Evolutionary conservation across 2,329 filamentous ascomycete species (phyloP).

Genomic region (Lecanicillium sp.): DNA sequence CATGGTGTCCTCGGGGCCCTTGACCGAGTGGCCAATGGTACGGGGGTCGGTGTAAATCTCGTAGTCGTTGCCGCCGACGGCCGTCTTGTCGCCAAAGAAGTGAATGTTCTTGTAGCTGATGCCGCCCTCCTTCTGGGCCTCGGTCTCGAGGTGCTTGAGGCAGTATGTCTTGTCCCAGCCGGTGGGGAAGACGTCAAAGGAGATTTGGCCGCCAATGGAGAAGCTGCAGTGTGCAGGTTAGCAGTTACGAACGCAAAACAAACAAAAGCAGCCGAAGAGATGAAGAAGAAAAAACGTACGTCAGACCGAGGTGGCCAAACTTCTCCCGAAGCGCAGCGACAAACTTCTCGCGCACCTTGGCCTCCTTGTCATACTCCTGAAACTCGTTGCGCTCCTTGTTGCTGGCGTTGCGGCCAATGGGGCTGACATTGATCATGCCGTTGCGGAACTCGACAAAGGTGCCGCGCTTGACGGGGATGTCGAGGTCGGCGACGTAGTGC

Average conservation of each 20-base stretch:
- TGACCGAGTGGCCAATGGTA: slow-evolving; percentile 80
- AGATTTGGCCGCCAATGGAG: slow-evolving; percentile 95
- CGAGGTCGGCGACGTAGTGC: slow-evolving; percentile 77
- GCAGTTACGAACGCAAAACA: neutral
- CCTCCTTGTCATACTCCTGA: slow-evolving; percentile 69
- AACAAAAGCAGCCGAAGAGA: neutral
- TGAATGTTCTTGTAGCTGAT: slow-evolving; percentile 81
- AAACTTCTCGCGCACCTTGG: slow-evolving; percentile 69
- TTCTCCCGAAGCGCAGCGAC: slow-evolving; percentile 69
- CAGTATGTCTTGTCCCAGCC: slow-evolving; percentile 99
- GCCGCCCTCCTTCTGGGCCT: slow-evolving; percentile 61
- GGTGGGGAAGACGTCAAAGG: slow-evolving; percentile 92
- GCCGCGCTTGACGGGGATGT: slow-evolving; percentile 74
- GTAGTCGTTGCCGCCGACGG: slow-evolving; percentile 85
- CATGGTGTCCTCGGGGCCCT: slow-evolving; percentile 74
- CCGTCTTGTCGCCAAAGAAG: slow-evolving; percentile 98
- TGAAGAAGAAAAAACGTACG: slow-evolving; percentile 45
- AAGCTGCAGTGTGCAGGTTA: slow-evolving; percentile 44
- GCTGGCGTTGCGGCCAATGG: slow-evolving; percentile 80
- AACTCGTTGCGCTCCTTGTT: slow-evolving; percentile 74
- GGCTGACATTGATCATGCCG: slow-evolving; percentile 83
- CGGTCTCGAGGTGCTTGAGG: slow-evolving; percentile 75
- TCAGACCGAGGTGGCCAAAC: slow-evolving; percentile 78
- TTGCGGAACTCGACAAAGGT: slow-evolving; percentile 87
- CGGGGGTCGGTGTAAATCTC: slow-evolving; percentile 82